These are phyloP conservation scores for Keithomyces neogunnii DNA, from an alignment of 2,329 filamentous ascomycete species.

Conservation along the genomic window DNA sequence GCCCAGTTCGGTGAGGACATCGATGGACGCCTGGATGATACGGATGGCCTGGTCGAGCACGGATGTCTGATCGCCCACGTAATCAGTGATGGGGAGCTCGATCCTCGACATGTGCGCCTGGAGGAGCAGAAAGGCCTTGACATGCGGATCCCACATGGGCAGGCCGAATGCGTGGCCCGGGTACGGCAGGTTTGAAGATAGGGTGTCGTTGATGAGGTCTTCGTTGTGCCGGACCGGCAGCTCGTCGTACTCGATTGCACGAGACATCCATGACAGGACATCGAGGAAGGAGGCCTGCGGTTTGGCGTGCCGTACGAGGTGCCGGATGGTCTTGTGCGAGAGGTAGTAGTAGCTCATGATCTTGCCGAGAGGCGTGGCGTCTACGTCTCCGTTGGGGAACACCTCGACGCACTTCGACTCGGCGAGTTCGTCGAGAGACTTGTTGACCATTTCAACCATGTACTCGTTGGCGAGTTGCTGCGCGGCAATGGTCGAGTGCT, in stretches of 20 bases:
- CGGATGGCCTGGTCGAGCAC: slow-evolving; percentile 95
- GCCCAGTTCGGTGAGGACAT: slow-evolving; percentile 86
- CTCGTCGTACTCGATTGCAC: slow-evolving; percentile 93
- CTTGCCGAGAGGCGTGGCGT: slow-evolving; percentile 85
- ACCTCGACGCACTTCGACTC: slow-evolving; percentile 77
- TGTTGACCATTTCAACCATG: slow-evolving; percentile 88
- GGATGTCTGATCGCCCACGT: slow-evolving; percentile 83
- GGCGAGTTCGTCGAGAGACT: slow-evolving; percentile 72
- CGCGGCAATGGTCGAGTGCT: slow-evolving; percentile 79
- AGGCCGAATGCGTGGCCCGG: slow-evolving; percentile 54
- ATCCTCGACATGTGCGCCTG: slow-evolving; percentile 94
- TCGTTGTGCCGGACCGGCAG: slow-evolving; percentile 97
- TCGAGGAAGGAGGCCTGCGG: slow-evolving; percentile 70
- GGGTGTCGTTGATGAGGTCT: slow-evolving; percentile 88
- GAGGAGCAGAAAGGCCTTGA: slow-evolving; percentile 88
- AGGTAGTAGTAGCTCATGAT: slow-evolving; percentile 99
- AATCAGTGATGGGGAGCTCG: slow-evolving; percentile 89
- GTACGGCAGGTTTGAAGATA: slow-evolving; percentile 71
- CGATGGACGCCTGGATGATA: slow-evolving; percentile 91
- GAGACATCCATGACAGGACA: slow-evolving; percentile 84
- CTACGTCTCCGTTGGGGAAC: slow-evolving; percentile 79
- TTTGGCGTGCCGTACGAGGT: slow-evolving; percentile 69
- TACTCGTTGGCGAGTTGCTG: slow-evolving; percentile 87
- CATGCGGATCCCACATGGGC: slow-evolving; percentile 97
- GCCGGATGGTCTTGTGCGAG: slow-evolving; percentile 87